Evolutionary conservation across 176 grass and related monocot species (phyloP).

Genomic region (Tuctoria greenei): DNA sequence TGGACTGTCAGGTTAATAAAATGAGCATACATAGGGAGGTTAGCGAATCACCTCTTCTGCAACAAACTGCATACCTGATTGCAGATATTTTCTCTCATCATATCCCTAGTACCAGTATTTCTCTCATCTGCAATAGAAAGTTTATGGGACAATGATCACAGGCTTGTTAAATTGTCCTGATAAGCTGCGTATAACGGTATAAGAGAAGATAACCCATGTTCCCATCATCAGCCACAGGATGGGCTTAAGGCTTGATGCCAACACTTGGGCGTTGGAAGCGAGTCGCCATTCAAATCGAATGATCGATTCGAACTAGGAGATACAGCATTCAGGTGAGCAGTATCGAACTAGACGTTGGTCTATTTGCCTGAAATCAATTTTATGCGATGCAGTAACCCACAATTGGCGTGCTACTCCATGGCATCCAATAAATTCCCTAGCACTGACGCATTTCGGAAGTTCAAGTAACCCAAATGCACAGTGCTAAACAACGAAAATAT

Average conservation of each 20-base stretch:
- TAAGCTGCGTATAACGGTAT: neutral
- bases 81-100: slow-evolving; percentile 59
- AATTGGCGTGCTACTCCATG: neutral
- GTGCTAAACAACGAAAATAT: slow-evolving; percentile 5
- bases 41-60: slow-evolving; percentile 45
- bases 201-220: no score
- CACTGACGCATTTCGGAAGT: neutral
- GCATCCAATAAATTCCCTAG: neutral
- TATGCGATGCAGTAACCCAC: neutral
- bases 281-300: neutral
- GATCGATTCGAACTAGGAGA: neutral
- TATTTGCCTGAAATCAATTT: neutral
- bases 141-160: neutral
- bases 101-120: slow-evolving; percentile 65
- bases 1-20: neutral
- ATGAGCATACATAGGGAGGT: neutral
- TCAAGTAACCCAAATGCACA: neutral
- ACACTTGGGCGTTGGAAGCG: neutral
- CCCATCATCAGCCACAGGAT: neutral
- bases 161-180: neutral
- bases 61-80: slow-evolving; percentile 62
- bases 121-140: neutral
- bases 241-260: neutral
- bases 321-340: neutral
- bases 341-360: neutral